These are phyloP conservation scores for Bryopsis sp. DNA, from an alignment of 139 green algal species.

Conservation along the genomic window DNA sequence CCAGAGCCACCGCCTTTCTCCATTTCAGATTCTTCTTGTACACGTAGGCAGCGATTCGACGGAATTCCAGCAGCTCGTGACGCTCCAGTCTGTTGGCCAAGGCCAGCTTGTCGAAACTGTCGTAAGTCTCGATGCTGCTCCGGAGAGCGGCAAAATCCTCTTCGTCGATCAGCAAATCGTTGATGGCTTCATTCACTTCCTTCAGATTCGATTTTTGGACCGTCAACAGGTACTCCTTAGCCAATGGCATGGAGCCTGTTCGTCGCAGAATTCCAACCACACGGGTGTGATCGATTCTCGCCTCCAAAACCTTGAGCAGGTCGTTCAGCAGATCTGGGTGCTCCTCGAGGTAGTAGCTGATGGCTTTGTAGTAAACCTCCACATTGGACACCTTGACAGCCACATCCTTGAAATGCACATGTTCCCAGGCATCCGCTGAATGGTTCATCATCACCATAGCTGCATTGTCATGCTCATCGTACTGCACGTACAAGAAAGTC, in stretches of 20 bases:
- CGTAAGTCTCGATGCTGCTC: constrained; percentile 83
- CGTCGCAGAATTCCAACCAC: constrained; percentile 89
- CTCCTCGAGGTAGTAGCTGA: constrained; percentile 95
- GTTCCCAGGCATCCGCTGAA: constrained; percentile 89
- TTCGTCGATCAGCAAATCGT: constrained; percentile 93
- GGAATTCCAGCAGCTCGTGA: constrained; percentile 96
- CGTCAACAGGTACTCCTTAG: constrained; percentile 90
- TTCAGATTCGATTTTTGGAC: constrained; percentile 90
- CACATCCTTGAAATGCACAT: constrained; percentile 96
- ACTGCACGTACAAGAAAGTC: constrained; percentile 89
- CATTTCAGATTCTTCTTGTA: constrained; percentile 87
- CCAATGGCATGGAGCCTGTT: constrained; percentile 76
- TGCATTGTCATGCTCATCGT: constrained; percentile 99
- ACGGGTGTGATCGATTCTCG: constrained; percentile 83
- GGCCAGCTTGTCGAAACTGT: constrained; percentile 92
- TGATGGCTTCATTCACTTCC: constrained; percentile 84
- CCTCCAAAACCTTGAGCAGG: constrained; percentile 81
- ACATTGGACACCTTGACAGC: constrained; percentile 72
- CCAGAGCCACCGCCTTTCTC: constrained; percentile 77
- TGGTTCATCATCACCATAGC: constrained; percentile 88
- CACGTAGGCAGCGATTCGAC: constrained; percentile 74
- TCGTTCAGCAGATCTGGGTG: constrained; percentile 94
- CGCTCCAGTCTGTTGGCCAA: constrained; percentile 62
- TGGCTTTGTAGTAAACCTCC: constrained; percentile 90
- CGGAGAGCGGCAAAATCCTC: constrained; percentile 80